Evolutionary conservation across 2,329 filamentous ascomycete species (phyloP).

Genomic region (Arthrobotrys entomopaga): DNA sequence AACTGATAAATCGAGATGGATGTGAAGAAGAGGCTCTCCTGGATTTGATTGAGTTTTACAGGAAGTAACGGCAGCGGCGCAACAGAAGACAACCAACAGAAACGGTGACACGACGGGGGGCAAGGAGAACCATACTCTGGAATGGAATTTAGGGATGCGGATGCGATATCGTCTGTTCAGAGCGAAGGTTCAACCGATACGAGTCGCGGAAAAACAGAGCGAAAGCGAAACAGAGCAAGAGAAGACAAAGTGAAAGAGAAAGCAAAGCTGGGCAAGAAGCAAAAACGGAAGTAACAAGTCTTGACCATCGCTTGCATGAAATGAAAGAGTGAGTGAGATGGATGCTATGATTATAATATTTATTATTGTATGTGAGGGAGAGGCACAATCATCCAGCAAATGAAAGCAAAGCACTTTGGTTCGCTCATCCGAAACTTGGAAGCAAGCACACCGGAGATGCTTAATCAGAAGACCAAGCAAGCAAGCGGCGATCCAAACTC

Average conservation of each 20-base stretch:
- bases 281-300: neutral
- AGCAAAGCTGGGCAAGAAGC: constrained; percentile 5
- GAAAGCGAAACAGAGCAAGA: constrained; percentile 51
- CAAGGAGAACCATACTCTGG: constrained; percentile 56
- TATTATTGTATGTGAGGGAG: too few species aligned
- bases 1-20: constrained; percentile 6
- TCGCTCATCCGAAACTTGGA: constrained; percentile 58
- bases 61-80: constrained; percentile 60
- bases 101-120: constrained; percentile 56
- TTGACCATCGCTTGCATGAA: neutral
- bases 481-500: constrained; percentile 10
- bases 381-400: constrained; percentile 3
- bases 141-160: constrained; percentile 51
- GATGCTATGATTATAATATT: neutral
- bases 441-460: constrained; percentile 41
- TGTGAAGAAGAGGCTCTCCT: constrained; percentile 57
- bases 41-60: constrained; percentile 61
- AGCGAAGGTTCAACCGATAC: constrained; percentile 33
- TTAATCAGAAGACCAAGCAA: constrained; percentile 20
- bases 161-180: constrained; percentile 13
- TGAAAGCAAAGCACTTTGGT: neutral
- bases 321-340: constrained; percentile 5
- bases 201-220: constrained; percentile 11
- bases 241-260: constrained; percentile 55
- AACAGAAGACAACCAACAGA: constrained; percentile 59